Percentiles rank a stretch among this genome's conserved stretches.
Evolutionary conservation across 2,329 filamentous ascomycete species (phyloP).

Genomic region (Dothidotthia symphoricarpi): DNA sequence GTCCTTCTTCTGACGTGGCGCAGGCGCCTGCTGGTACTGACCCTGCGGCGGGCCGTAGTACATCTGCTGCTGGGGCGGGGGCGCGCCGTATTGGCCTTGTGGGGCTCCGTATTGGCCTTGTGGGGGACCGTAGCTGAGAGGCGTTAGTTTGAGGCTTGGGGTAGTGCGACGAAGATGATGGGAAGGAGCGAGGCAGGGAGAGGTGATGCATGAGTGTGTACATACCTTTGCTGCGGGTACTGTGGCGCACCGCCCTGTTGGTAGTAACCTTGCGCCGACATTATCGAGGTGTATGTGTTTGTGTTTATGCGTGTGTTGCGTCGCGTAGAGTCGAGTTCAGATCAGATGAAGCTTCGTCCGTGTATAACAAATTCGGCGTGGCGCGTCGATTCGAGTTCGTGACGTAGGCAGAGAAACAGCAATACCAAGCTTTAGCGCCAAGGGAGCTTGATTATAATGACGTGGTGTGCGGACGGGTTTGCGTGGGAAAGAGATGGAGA

Average conservation of each 20-base stretch:
- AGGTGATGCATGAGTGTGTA: neutral
- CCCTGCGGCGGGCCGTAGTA: constrained; percentile 29
- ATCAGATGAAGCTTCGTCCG: no score
- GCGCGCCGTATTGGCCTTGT: constrained; percentile 23
- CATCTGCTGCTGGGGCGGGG: constrained; percentile 27
- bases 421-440: no score
- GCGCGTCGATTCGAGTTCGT: no score
- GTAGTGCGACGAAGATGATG: neutral
- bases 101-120: constrained; percentile 10
- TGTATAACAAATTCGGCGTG: no score
- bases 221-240: constrained; percentile 39
- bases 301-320: no score
- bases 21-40: constrained; percentile 53
- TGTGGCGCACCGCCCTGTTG: constrained; percentile 32
- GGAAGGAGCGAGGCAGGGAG: neutral
- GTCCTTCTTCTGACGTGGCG: constrained; percentile 49
- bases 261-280: constrained; percentile 43
- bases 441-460: no score
- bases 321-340: no score
- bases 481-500: no score
- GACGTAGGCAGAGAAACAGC: no score
- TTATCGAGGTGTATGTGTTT: constrained; percentile 9
- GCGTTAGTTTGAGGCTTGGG: neutral
- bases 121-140: constrained; percentile 25
- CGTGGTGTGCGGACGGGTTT: no score